Evolutionary conservation across 345 rosid genomes (phyloP), one percentile per base, ranked within the genome.

Genomic region (Camelina hispida): DNA sequence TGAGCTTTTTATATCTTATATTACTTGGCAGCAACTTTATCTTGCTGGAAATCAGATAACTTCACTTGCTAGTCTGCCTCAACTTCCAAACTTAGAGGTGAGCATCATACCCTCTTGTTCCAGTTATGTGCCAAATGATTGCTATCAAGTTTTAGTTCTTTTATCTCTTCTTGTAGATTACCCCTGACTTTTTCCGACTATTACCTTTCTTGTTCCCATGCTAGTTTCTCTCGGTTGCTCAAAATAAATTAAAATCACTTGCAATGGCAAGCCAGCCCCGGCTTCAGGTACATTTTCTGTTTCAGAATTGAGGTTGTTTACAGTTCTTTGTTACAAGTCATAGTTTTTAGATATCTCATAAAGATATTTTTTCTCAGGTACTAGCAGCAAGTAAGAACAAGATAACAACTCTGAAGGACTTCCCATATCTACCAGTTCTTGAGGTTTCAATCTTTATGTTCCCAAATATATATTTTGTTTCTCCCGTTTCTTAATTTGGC

Each of bases 261-360:
- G 84, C 97, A 62, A 91, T 94, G 98, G 96, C 97, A 81, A 90
- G 89, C 80, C 98, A 94, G 81, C 98, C 98, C 62, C 88, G 97
- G 74, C 87, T 94, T 18, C 97, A 94, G 98, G 98, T 91, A 75
- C 75, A 78, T 74, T 28, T 65, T 37, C 35, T 72, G 37, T 73
- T 74, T 67, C 61, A 16, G 14, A 53, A 64, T 23, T 52, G 57
- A 51, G 60, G 18, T 34, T 61, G 30, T 71, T 66, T 64, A 67
- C 59, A 15, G 14, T 69, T 43, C 30, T 20, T 55, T 77, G 15
- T 66, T 48, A 12, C 22, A 64, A 14, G 17, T 62, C 69, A 35
- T 69, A 25, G 59, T 32, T 51, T 61, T 20, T 37, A 48, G 66
- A 55, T 11, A 28, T 20, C 74, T 69, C 15, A 55, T 71, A 12